Evolutionary conservation across 1,139 yeast genomes (phyloP), one percentile per base, ranked within the genome.

Genomic region (Yamadazyma aaseri): DNA sequence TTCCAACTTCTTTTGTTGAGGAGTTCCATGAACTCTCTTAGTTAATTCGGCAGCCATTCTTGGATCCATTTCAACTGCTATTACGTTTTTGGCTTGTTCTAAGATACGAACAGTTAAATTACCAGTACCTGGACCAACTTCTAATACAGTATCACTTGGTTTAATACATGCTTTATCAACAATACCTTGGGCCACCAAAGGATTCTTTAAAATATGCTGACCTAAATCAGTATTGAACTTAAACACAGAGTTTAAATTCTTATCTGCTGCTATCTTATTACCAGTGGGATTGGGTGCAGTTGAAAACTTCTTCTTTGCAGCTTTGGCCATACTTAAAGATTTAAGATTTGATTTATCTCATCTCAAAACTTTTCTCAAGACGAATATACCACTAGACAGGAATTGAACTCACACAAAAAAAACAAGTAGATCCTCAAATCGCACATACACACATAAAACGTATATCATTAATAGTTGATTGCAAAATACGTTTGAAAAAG

Each of bases 111-210:
- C 96, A 0, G 99, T 94, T 62, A 92, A 72, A 56, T 92, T 92
- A 65, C 99, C 99, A 0, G 99, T 92, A 77, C 99, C 99, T 1
- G 99, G 98, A 53, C 99, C 99, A 35, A 92, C 97, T 67, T 92
- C 99, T 31, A 92, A 70, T 3, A 92, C 97, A 6, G 79, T 78
- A 54, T 92, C 99, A 28, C 95, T 83, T 2, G 97, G 97, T 50
- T 80, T 84, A 42, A 92, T 83, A 28, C 79, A 85, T 2, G 98
- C 97, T 55, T 94, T 94, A 59, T 92, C 98, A 22, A 92, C 98
- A 53, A 92, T 92, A 9, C 97, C 97, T 58, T 92, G 97, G 3
- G 98, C 97, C 20, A 94, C 95, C 34, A 89, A 70, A 2, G 99
- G 99, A 58, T 92, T 92, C 55, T 92, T 92, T 55, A 92, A 73